These are phyloP conservation scores for Malus hybrid DNA, from an alignment of 331 rosid species.

Conservation along the genomic window DNA sequence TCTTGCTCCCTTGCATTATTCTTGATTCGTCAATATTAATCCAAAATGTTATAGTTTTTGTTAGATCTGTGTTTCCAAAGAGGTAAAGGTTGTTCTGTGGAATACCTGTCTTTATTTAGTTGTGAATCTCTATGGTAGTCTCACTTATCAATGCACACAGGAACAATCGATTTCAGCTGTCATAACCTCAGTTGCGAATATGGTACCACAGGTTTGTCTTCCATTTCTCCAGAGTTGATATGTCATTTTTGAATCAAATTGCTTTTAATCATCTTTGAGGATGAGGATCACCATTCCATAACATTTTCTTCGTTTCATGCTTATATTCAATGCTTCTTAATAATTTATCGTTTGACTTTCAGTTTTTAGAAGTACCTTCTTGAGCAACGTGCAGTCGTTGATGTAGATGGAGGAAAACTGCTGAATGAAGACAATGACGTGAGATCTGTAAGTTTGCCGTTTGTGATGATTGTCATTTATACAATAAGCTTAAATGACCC, in stretches of 20 bases:
- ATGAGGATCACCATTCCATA: background rate
- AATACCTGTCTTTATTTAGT: background rate
- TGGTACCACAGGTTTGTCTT: slow-evolving; percentile 89
- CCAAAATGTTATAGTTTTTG: background rate
- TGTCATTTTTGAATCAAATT: background rate
- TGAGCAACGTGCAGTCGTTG: slow-evolving; percentile 69
- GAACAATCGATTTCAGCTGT: slow-evolving; percentile 82
- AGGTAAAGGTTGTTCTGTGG: background rate
- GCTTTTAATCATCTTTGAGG: background rate
- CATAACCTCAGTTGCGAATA: slow-evolving; percentile 63
- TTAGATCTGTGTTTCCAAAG: background rate
- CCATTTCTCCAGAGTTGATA: background rate
- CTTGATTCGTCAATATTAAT: background rate
- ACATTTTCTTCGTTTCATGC: background rate
- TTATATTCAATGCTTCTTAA: background rate
- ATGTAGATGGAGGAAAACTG: slow-evolving; percentile 81
- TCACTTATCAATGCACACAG: slow-evolving; percentile 42
- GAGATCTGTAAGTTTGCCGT: slow-evolving; percentile 71
- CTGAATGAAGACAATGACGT: slow-evolving; percentile 86
- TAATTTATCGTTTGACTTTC: background rate
- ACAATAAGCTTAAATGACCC: no score
- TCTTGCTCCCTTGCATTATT: background rate
- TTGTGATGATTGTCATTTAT: background rate
- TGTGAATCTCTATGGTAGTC: background rate
- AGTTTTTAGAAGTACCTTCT: slow-evolving; percentile 71